Evolutionary conservation across 2,329 filamentous ascomycete genomes (phyloP).

Genomic region (Albifimbria verrucaria): DNA sequence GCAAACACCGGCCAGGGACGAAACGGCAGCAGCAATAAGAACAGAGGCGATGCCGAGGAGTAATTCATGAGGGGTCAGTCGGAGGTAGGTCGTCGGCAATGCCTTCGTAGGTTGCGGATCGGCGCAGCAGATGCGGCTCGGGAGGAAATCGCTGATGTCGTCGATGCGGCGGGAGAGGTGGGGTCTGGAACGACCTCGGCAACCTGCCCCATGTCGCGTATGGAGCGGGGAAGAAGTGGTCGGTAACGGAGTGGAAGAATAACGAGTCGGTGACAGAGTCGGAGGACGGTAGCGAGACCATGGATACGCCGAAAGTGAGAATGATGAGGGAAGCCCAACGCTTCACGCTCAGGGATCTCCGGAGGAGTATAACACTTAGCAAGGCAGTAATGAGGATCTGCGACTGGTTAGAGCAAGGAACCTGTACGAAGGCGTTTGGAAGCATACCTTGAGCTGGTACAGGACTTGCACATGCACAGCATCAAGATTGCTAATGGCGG

Average conservation of each 20-base stretch:
- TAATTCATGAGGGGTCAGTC: conserved; percentile 64
- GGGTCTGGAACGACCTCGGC: conserved; percentile 6
- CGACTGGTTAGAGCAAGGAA: neutral
- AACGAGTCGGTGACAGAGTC: conserved; percentile 53
- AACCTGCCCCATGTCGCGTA: conserved; percentile 69
- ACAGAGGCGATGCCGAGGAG: conserved; percentile 76
- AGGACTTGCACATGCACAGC: conserved; percentile 91
- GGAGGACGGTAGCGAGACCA: conserved; percentile 75
- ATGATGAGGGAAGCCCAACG: conserved; percentile 80
- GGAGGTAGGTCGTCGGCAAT: conserved; percentile 61
- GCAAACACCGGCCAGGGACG: conserved; percentile 80
- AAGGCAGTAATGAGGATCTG: conserved; percentile 83
- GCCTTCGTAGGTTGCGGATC: conserved; percentile 87
- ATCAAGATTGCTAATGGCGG: conserved; percentile 86
- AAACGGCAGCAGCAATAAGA: conserved; percentile 72
- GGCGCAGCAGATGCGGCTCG: conserved; percentile 42
- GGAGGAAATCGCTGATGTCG: conserved; percentile 19
- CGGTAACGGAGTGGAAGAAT: conserved; percentile 59
- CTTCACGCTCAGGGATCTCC: conserved; percentile 63
- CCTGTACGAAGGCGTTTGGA: neutral
- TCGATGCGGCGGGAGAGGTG: conserved; percentile 20
- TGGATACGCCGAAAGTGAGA: conserved; percentile 75
- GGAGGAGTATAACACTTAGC: conserved; percentile 77
- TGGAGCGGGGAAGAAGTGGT: conserved; percentile 74
- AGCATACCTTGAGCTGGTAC: conserved; percentile 78